These are phyloP conservation scores for Dillenia turbinata DNA, from an alignment of 164 flowering plant genomes.

Conservation along the genomic window DNA sequence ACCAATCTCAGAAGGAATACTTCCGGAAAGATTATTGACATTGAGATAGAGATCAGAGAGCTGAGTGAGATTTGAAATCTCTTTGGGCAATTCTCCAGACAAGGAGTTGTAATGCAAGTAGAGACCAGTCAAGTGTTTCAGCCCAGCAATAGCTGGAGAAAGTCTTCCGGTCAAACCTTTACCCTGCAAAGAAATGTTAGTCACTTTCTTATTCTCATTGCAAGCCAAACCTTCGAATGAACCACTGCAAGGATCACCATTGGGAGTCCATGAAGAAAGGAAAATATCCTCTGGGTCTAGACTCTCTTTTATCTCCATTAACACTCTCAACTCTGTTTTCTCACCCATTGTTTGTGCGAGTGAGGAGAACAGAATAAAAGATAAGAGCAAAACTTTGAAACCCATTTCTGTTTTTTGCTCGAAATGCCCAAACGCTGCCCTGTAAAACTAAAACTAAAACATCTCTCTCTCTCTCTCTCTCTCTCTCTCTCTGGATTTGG, in stretches of 20 bases:
- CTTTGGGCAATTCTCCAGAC: conserved; percentile 65
- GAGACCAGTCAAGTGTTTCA: conserved; percentile 73
- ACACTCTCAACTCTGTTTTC: conserved; percentile 44
- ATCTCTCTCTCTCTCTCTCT: too few species aligned
- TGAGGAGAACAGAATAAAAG: conserved; percentile 19
- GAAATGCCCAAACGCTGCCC: too few species aligned
- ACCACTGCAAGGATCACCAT: conserved; percentile 60
- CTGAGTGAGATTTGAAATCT: conserved; percentile 54
- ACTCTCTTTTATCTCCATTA: conserved; percentile 59
- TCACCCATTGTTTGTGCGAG: conserved; percentile 16
- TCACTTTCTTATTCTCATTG: conserved; percentile 59
- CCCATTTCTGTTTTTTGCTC: conserved; percentile 11
- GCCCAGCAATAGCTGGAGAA: conserved; percentile 58
- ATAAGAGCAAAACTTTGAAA: background rate
- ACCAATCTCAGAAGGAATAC: conserved; percentile 66
- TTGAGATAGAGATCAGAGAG: conserved; percentile 83
- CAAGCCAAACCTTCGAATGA: conserved; percentile 82
- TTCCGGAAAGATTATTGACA: conserved; percentile 74
- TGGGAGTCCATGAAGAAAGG: conserved; percentile 65
- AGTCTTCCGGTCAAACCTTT: conserved; percentile 75
- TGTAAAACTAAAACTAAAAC: too few species aligned
- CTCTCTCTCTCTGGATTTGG: too few species aligned
- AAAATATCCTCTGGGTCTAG: conserved; percentile 57
- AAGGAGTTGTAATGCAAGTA: conserved; percentile 81
- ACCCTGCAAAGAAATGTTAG: conserved; percentile 81